These are phyloP conservation scores for Sugiyamaella neomexicana DNA, from an alignment of 1,139 yeast species.

Conservation along the genomic window DNA sequence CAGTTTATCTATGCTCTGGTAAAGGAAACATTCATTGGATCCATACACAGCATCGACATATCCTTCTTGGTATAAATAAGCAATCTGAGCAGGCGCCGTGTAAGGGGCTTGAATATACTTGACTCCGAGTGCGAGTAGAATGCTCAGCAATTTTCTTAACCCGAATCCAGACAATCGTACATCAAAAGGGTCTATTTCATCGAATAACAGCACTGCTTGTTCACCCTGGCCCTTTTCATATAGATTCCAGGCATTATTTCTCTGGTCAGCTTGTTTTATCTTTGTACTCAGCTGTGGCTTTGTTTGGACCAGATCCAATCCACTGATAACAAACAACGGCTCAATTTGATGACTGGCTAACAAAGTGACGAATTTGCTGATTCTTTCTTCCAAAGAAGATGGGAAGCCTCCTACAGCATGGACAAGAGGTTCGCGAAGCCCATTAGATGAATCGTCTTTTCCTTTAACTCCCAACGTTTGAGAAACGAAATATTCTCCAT, in stretches of 20 bases:
- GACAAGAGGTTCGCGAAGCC: conserved; percentile 65
- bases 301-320: conserved; percentile 42
- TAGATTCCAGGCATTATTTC: conserved; percentile 42
- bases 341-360: conserved; percentile 64
- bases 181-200: conserved; percentile 31
- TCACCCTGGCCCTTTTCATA: conserved; percentile 40
- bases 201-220: conserved; percentile 39
- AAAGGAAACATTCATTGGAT: conserved; percentile 73
- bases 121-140: conserved; percentile 56
- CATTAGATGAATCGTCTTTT: conserved; percentile 34
- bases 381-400: conserved; percentile 51
- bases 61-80: conserved; percentile 57
- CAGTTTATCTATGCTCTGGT: conserved; percentile 63
- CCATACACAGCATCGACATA: conserved; percentile 79
- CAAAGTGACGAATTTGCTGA: conserved; percentile 62
- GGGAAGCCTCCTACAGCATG: conserved; percentile 89
- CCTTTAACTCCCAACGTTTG: conserved; percentile 47
- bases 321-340: conserved; percentile 75
- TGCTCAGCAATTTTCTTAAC: conserved; percentile 54
- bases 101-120: conserved; percentile 82
- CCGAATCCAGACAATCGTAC: conserved; percentile 25
- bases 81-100: conserved; percentile 76
- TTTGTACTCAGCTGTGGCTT: conserved; percentile 27
- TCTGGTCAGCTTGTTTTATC: conserved; percentile 25
- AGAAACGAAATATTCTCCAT: conserved; percentile 74